These are phyloP conservation scores for Clonostachys byssicola DNA, from an alignment of 2,329 filamentous ascomycete species.

Conservation along the genomic window DNA sequence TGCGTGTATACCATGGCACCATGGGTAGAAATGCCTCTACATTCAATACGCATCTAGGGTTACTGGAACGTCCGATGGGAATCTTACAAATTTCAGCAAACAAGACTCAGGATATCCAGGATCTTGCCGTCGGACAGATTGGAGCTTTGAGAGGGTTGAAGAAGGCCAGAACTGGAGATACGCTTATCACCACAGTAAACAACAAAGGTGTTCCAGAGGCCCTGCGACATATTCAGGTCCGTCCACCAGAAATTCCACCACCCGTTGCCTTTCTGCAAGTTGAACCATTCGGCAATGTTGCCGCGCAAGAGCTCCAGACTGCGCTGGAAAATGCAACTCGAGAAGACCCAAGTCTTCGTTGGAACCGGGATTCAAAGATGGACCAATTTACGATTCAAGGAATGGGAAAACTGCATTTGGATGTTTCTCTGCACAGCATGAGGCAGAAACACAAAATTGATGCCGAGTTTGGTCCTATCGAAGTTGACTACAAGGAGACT, in stretches of 20 bases:
- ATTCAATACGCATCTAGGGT: conserved; percentile 81
- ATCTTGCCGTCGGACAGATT: conserved; percentile 83
- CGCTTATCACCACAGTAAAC: conserved; percentile 69
- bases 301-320: conserved; percentile 75
- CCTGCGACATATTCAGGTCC: conserved; percentile 73
- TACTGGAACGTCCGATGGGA: conserved; percentile 75
- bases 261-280: conserved; percentile 97
- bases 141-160: conserved; percentile 90
- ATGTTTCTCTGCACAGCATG: conserved; percentile 85
- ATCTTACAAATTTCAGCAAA: conserved; percentile 87
- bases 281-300: conserved; percentile 72
- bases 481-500: conserved; percentile 92
- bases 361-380: conserved; percentile 81
- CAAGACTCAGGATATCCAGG: conserved; percentile 78
- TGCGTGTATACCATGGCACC: conserved; percentile 84
- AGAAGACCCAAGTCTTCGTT: conserved; percentile 89
- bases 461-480: conserved; percentile 83
- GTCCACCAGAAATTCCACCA: conserved; percentile 84
- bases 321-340: conserved; percentile 74
- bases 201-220: conserved; percentile 60
- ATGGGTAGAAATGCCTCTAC: conserved; percentile 70
- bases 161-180: conserved; percentile 89
- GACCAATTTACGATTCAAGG: conserved; percentile 91
- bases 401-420: conserved; percentile 94
- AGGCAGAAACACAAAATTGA: conserved; percentile 85